Evolutionary conservation across 257 asterid genomes (phyloP).

Genomic region (Rhazya stricta): DNA sequence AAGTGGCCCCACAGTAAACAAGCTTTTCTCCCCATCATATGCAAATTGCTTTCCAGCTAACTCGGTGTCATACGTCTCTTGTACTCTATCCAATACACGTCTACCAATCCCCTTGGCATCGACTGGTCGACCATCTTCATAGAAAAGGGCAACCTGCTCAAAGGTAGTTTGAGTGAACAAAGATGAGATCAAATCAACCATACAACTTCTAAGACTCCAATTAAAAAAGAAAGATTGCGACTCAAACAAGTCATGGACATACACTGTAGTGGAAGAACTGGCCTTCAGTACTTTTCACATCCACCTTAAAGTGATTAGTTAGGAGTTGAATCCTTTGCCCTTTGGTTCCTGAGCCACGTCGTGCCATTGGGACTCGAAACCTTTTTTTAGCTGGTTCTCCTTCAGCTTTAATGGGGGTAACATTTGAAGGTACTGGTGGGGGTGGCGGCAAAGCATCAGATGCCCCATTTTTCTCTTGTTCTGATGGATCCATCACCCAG

Average conservation of each 20-base stretch:
- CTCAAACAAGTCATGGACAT: conserved; percentile 20
- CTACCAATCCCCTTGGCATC: conserved; percentile 95
- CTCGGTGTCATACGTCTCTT: conserved; percentile 62
- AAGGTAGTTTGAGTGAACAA: neutral
- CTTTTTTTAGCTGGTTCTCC: conserved; percentile 45
- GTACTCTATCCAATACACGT: conserved; percentile 77
- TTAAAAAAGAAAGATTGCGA: neutral
- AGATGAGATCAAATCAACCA: no score
- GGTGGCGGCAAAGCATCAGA: conserved; percentile 73
- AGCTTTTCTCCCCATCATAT: conserved; percentile 86
- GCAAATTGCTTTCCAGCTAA: conserved; percentile 77
- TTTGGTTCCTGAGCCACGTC: conserved; percentile 66
- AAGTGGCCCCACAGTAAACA: conserved; percentile 83
- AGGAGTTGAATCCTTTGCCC: conserved; percentile 69
- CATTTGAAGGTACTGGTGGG: conserved; percentile 67
- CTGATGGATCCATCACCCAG: conserved; percentile 19
- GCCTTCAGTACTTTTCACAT: conserved; percentile 57
- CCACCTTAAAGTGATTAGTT: conserved; percentile 85
- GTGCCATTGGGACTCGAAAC: conserved; percentile 72
- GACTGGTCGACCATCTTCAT: conserved; percentile 90
- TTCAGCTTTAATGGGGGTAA: conserved; percentile 50
- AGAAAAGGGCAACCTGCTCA: conserved; percentile 75
- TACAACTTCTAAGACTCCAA: neutral
- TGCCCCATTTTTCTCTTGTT: conserved; percentile 34
- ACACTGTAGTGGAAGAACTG: conserved; percentile 88